Base-by-base conservation (phyloP, 2,329 filamentous ascomycete genomes). In the Aspergillus amoenus region DNA sequence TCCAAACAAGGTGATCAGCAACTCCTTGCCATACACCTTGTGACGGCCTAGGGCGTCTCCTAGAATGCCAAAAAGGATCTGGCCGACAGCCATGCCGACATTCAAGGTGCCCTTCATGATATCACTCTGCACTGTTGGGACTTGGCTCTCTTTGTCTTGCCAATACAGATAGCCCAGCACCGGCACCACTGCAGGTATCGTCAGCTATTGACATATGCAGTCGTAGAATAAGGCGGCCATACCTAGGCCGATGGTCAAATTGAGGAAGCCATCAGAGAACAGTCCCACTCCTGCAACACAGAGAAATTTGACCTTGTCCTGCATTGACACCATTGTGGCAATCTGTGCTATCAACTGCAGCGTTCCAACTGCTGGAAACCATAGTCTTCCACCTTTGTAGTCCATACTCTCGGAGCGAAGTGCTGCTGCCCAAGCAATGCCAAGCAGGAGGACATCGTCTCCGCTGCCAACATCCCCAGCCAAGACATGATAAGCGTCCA, bases 31-130 rank as follows among this genome's bases (percentile, higher is more conserved):
- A 15, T 52, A 52, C 1, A 52, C 40, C 15, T 18, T 43, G 37
- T 52, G 49, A 0, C 49, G 39, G 13, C 49, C 49, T 21, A 37
- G 43, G 21, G 49, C 37, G 21, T 52, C 49, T 4, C 49, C 49
- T 6, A 52, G 12, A 4, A 52, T 22, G 6, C 49, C 49, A 18
- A 42, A 52, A 7, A 43, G 18, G 21, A 52, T 43, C 37, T 52
- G 49, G 3, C 49, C 49, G 22, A 52, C 49, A 2, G 43, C 39
- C 49, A 52, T 52, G 3, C 49, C 49, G 15, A 52, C 17, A 17
- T 39, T 52, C 22, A 52, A 30, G 15, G 37, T 39, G 4, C 49
- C 49, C n/a, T 52, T 52, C 49, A 52, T 52, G 21, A 52, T 32
- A 42, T 52, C 49, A 21, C 49, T 32, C 12, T 43, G 13, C 21